Evolutionary conservation across 176 grass and related monocot species (phyloP).

Genomic region (Calamus simplicifolius): DNA sequence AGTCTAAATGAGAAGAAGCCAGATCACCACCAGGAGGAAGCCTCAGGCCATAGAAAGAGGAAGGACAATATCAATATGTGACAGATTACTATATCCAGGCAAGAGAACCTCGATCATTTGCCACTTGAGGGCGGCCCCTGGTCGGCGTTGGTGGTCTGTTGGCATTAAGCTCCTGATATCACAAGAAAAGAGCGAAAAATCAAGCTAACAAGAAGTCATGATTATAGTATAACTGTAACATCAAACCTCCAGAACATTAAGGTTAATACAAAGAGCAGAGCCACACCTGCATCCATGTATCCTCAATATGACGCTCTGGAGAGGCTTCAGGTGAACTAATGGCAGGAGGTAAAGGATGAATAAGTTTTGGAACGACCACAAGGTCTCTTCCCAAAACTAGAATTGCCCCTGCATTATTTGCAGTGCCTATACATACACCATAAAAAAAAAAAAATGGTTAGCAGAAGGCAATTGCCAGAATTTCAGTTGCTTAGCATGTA

Average conservation of each 20-base stretch:
- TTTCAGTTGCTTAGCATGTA: neutral
- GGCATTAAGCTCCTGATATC: slow-evolving; percentile 76
- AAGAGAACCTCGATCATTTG: slow-evolving; percentile 63
- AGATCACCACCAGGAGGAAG: neutral
- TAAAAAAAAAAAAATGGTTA: neutral
- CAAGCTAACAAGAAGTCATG: no score
- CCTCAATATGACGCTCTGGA: slow-evolving; percentile 66
- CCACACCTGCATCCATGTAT: slow-evolving; percentile 97
- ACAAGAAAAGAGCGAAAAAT: no score
- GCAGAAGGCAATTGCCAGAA: neutral
- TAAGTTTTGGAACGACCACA: slow-evolving; percentile 96
- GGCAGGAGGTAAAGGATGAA: slow-evolving; percentile 96
- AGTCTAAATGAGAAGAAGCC: neutral
- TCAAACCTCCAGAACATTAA: neutral
- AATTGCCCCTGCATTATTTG: slow-evolving; percentile 96
- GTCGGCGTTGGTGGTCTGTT: slow-evolving; percentile 87
- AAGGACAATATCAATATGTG: neutral
- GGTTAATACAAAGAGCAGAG: neutral
- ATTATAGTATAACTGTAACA: no score
- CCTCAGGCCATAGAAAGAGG: neutral
- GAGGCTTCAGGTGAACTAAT: slow-evolving; percentile 73
- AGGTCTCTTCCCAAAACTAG: slow-evolving; percentile 96
- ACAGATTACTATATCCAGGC: slow-evolving; percentile 38
- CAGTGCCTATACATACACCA: slow-evolving; percentile 46
- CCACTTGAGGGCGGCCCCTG: slow-evolving; percentile 84